phyloP scores from a whole-genome alignment of 768 basidiomycete species.

The Amanita fuliginea region DNA sequence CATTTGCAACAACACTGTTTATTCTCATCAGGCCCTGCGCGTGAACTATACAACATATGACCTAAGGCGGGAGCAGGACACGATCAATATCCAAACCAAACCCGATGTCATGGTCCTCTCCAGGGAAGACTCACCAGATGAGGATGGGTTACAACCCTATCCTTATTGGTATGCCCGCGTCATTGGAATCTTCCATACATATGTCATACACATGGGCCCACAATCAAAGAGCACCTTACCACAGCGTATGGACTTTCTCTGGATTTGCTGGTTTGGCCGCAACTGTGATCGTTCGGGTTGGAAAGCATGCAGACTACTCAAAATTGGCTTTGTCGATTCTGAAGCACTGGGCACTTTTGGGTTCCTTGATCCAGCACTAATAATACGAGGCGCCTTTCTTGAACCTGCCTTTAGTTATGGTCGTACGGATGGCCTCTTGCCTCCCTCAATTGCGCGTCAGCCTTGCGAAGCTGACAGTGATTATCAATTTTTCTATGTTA shows the following conservation, averaged over 20 bases:
- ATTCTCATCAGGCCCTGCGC: neutral
- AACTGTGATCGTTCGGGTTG: slow-evolving; percentile 9
- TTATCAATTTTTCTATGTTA: neutral
- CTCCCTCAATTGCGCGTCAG: neutral
- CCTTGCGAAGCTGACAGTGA: neutral
- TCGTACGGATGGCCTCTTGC: neutral
- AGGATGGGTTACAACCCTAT: too few species aligned
- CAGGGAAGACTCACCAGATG: neutral
- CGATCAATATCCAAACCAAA: slow-evolving; percentile 21
- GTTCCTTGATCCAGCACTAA: neutral
- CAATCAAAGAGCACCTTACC: neutral
- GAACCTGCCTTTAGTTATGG: neutral
- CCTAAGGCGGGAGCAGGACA: slow-evolving; percentile 19
- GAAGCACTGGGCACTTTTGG: neutral
- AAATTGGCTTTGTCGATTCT: neutral
- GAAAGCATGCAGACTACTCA: slow-evolving; percentile 5
- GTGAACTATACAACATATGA: neutral
- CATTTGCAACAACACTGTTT: too few species aligned
- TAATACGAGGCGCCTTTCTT: too few species aligned
- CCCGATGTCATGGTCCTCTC: neutral
- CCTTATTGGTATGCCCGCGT: too few species aligned
- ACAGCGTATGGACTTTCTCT: neutral
- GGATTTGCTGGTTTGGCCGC: slow-evolving; percentile 6
- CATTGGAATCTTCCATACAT: slow-evolving; percentile 21
- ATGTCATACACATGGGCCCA: slow-evolving; percentile 9